phyloP scores from a whole-genome alignment of 352 stramenopile species.

The Phytophthora crassamura region DNA sequence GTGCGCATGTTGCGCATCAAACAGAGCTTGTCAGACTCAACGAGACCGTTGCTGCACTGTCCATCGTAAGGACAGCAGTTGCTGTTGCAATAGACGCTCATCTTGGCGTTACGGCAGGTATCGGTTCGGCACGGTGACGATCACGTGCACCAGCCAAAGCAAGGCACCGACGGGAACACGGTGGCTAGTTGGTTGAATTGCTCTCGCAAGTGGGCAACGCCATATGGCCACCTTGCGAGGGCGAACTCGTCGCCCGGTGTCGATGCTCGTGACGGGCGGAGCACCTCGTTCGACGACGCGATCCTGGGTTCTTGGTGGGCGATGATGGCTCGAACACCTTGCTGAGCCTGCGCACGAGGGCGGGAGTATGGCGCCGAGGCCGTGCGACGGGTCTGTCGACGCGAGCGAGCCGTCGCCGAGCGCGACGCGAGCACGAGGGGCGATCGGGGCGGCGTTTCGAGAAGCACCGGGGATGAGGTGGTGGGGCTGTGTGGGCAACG shows the following conservation, averaged over 20 bases:
- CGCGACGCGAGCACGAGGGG: too few relatives aligned
- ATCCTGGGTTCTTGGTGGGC: too few relatives aligned
- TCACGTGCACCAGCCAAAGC: constrained; percentile 11
- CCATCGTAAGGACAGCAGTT: constrained; percentile 6
- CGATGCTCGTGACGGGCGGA: too few relatives aligned
- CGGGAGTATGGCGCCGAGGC: too few relatives aligned
- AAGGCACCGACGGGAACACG: not conserved
- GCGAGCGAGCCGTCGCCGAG: too few relatives aligned
- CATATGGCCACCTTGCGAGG: not conserved
- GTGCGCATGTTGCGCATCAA: not conserved
- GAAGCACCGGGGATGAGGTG: not conserved
- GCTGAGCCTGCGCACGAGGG: too few relatives aligned
- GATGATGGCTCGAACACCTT: too few relatives aligned
- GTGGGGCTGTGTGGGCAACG: not conserved
- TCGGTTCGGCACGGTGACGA: not conserved
- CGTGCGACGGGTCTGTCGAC: too few relatives aligned
- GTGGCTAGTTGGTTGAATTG: not conserved
- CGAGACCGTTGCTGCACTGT: constrained; percentile 5
- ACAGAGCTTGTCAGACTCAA: not conserved
- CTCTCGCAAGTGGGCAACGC: not conserved
- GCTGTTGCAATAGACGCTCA: not conserved
- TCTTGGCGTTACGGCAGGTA: constrained; percentile 1
- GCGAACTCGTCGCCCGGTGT: not conserved
- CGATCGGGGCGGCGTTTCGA: too few relatives aligned
- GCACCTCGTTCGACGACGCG: too few relatives aligned